Evolutionary conservation across 208 protist genomes (phyloP).

Genomic region (Wallacemonas sp.): DNA sequence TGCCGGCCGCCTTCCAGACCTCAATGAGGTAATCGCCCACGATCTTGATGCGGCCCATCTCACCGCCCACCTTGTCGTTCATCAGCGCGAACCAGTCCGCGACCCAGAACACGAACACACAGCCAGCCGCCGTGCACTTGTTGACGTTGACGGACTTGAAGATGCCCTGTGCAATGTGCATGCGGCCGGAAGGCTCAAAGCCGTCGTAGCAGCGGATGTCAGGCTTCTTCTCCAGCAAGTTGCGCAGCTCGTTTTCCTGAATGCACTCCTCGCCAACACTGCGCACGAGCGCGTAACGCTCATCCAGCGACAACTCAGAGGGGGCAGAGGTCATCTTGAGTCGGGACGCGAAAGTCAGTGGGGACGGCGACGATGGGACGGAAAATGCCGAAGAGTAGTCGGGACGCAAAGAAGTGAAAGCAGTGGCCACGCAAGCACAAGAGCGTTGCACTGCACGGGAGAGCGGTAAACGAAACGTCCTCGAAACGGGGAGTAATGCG

Average conservation of each 20-base stretch:
- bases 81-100: slow-evolving; percentile 99
- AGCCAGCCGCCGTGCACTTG: slow-evolving; percentile 96
- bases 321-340: neutral
- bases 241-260: slow-evolving; percentile 90
- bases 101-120: slow-evolving; percentile 99
- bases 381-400: neutral
- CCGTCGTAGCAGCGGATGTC: slow-evolving; percentile 97
- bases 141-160: slow-evolving; percentile 99
- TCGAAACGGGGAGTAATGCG: neutral
- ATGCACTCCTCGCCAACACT: slow-evolving; percentile 97
- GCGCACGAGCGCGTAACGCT: slow-evolving; percentile 83
- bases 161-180: slow-evolving; percentile 99
- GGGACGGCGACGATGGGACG: neutral
- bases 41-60: slow-evolving; percentile 97
- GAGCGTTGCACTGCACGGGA: neutral
- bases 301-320: slow-evolving; percentile 32
- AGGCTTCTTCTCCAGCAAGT: slow-evolving; percentile 93
- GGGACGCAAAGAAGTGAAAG: neutral
- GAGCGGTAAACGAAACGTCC: slow-evolving; percentile 2
- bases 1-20: slow-evolving; percentile 98
- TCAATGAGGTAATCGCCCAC: slow-evolving; percentile 98
- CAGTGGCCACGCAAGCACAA: slow-evolving; percentile 3
- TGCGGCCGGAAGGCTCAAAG: slow-evolving; percentile 99
- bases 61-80: slow-evolving; percentile 99
- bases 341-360: neutral